Base-by-base conservation (phyloP, 1,139 yeast genomes). In the Scheffersomyces stambukii region DNA sequence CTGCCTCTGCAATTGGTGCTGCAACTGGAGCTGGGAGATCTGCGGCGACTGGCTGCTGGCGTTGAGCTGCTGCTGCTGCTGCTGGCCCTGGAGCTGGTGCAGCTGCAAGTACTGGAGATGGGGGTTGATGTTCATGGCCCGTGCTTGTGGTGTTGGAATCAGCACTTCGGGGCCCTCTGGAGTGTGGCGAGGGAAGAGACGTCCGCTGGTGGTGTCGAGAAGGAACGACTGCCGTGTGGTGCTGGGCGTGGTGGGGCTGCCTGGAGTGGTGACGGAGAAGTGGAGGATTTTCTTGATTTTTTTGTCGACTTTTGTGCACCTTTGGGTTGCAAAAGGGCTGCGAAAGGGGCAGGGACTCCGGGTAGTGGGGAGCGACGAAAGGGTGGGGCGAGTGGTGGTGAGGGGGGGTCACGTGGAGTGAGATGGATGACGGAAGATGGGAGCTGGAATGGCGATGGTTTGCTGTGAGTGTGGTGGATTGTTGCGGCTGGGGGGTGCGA, bases 101-200 rank as follows among this genome's bases (percentile, higher is more conserved):
- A 57, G 68, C 45, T 61, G 72, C 37, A 66, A 52, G 45, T 63
- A 65, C 42, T 64, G 72, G 31, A 65, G 60, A 40, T 65, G 73
- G 22, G 71, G 71, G 34, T 61, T 60, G 36, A 53, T 58, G 51
- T 61, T 65, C 60, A 54, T 17, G 12, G 17, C 19, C 12, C 28
- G 13, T 11, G 21, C 21, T 19, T 16, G 18, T 18, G 12, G 12
- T 21, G 22, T 27, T 27, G n/a, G 16, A 8, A 7, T 18, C 5
- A n/a, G 5, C n/a, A 6, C 10, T 6, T 18, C 20, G 7, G 11
- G 20, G 9, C 10, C 20, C 11, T 11, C 10, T 6, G n/a, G 11
- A 6, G 9, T 11, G 6, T 6, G 18, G 6, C 8, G 18, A 6
- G 8, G 18, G 18, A 8, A 8, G n/a, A n/a, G n/a, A n/a, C 20